phyloP scores from a whole-genome alignment of 2,329 filamentous ascomycete species.

The Aspergillus sp. region DNA sequence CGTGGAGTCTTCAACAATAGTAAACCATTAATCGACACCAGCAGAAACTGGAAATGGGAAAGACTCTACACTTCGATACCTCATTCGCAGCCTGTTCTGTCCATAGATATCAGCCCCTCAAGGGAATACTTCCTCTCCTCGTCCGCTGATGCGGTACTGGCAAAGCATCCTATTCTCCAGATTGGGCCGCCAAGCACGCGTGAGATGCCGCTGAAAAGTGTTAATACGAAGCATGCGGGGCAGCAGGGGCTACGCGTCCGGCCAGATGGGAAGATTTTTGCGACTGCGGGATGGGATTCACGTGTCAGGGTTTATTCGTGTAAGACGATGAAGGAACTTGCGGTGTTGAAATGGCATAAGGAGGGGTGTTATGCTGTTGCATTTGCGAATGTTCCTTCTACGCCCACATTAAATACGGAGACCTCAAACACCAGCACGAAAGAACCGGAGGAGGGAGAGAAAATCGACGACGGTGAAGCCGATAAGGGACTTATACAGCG shows the following conservation, averaged over 20 bases:
- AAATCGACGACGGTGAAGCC: neutral
- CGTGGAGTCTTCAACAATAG: constrained; percentile 37
- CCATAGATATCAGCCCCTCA: constrained; percentile 57
- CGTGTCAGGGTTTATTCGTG: constrained; percentile 76
- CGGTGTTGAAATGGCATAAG: constrained; percentile 91
- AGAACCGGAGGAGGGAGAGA: neutral
- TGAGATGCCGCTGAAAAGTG: constrained; percentile 54
- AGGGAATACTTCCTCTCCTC: constrained; percentile 71
- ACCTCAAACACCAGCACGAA: neutral
- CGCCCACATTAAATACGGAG: neutral
- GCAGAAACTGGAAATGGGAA: constrained; percentile 47
- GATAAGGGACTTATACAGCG: constrained; percentile 1
- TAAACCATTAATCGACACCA: constrained; percentile 21
- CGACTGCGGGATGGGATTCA: constrained; percentile 90
- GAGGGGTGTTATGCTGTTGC: constrained; percentile 80
- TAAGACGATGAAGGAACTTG: constrained; percentile 80
- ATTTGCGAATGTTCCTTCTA: constrained; percentile 56
- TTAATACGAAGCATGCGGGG: constrained; percentile 84
- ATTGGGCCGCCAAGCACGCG: constrained; percentile 8
- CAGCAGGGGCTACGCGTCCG: constrained; percentile 79
- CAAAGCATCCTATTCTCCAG: constrained; percentile 67
- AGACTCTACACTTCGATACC: constrained; percentile 63
- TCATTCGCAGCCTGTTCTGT: constrained; percentile 80
- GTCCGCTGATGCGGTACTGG: constrained; percentile 75
- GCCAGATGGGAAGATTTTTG: constrained; percentile 78